These are phyloP conservation scores for Xylaria castorea DNA, from an alignment of 495 filamentous ascomycete genomes.

Conservation along the genomic window DNA sequence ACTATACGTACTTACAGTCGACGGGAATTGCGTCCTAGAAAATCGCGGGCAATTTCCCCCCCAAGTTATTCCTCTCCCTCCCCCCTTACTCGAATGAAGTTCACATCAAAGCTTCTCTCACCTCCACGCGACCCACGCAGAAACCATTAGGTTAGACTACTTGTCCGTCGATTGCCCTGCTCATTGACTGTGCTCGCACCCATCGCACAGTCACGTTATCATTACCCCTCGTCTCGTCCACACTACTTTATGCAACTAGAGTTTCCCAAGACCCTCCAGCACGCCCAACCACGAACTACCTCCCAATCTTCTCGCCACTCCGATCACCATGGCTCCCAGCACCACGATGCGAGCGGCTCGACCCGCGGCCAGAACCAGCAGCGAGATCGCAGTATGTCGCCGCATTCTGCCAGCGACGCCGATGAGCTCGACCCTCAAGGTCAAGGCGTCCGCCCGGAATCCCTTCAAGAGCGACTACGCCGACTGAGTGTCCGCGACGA, in stretches of 20 bases:
- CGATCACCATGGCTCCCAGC: constrained; percentile 78
- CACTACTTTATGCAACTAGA: constrained; percentile 89
- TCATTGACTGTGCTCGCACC: constrained; percentile 48
- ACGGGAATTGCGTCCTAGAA: not conserved
- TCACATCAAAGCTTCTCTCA: not conserved
- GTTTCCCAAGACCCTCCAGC: constrained; percentile 67
- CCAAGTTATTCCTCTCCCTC: constrained; percentile 2
- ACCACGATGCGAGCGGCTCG: constrained; percentile 54
- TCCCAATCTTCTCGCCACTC: constrained; percentile 47
- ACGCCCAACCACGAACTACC: constrained; percentile 53
- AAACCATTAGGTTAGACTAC: not conserved
- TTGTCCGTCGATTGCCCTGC: not conserved
- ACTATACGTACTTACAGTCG: no score
- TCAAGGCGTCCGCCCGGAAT: constrained; percentile 42
- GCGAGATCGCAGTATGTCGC: constrained; percentile 35
- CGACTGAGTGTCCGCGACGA: constrained; percentile 49
- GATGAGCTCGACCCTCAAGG: constrained; percentile 25
- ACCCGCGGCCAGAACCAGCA: constrained; percentile 40
- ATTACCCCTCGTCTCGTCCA: constrained; percentile 44
- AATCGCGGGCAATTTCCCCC: constrained; percentile 24
- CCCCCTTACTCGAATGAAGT: constrained; percentile 19
- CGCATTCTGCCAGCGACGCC: constrained; percentile 35
- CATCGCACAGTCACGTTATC: constrained; percentile 69
- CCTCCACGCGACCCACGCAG: constrained; percentile 12
- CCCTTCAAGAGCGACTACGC: constrained; percentile 47